These are phyloP conservation scores for Hirschfeldia incana DNA, from an alignment of 345 rosid genomes.

Conservation along the genomic window DNA sequence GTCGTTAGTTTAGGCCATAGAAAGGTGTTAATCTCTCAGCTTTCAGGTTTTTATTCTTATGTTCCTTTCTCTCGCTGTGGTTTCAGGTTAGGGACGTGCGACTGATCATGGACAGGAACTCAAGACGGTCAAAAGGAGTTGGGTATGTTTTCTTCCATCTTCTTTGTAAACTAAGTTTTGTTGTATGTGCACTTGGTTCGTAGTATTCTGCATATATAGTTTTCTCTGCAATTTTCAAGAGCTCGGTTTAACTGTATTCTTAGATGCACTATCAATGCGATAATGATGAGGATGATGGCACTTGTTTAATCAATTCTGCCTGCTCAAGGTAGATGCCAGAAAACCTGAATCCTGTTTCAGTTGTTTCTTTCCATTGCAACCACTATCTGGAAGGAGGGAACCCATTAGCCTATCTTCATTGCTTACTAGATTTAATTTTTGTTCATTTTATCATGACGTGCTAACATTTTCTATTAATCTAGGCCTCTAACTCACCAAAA, in stretches of 20 bases:
- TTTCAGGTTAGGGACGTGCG: constrained; percentile 95
- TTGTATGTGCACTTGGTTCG: constrained; percentile 47
- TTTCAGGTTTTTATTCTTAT: constrained; percentile 2
- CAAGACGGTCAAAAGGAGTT: constrained; percentile 94
- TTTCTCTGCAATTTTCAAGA: constrained; percentile 50
- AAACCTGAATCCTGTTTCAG: constrained; percentile 58
- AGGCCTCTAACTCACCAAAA: constrained; percentile 61
- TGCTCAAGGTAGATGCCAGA: constrained; percentile 86
- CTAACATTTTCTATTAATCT: constrained; percentile 60
- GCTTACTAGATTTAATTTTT: constrained; percentile 26
- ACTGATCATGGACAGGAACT: constrained; percentile 94
- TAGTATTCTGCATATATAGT: constrained; percentile 45
- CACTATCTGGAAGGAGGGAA: constrained; percentile 37
- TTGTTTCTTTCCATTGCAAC: constrained; percentile 46
- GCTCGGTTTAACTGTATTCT: constrained; percentile 88
- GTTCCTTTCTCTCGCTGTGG: constrained; percentile 13
- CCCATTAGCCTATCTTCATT: constrained; percentile 23
- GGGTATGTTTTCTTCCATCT: constrained; percentile 62
- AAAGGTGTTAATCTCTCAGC: not conserved
- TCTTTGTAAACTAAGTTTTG: constrained; percentile 21
- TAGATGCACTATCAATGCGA: constrained; percentile 97
- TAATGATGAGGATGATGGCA: constrained; percentile 97
- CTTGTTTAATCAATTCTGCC: constrained; percentile 98
- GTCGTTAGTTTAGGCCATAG: not conserved
- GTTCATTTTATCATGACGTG: constrained; percentile 34